Base-by-base conservation (phyloP, 805 yeast species). In the Metschnikowia corniflorae region DNA sequence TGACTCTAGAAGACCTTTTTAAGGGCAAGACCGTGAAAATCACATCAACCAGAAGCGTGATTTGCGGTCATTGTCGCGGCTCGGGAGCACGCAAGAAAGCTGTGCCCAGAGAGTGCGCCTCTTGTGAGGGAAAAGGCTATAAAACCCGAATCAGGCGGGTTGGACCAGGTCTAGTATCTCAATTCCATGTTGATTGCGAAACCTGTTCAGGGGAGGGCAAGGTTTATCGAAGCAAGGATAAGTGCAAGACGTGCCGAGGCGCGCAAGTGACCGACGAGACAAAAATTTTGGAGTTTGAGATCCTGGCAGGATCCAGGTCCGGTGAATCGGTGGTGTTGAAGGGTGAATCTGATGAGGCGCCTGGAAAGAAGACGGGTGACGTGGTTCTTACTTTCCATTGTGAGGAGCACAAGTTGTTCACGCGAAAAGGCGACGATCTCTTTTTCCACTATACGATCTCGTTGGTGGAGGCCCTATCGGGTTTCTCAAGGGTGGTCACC, bases 401-500 rank as follows among this genome's bases (percentile, higher is more conserved):
- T 44, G 66, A 70, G 39, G 59, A 61, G 3, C 75, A 80, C 53
- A 50, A 61, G 1, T 50, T 47, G 1, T 81, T 87, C 51, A 62
- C 61, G 25, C 69, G 93, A 37, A 68, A 70, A 27, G 82, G 77
- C 7, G 59, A 77, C 44, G 91, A 89, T 56, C 61, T 93, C 33
- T 76, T 75, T 47, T 71, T 86, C 3, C 65, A 70, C 19, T 60
- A 80, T 26, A 66, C 65, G 6, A 75, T 91, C 26, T 69, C 94
- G 2, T 65, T 91, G 34, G 77, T 77, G 10, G 97, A 91, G 47
- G 81, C 96, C 0, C 66, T 91, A n/a, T 75, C 86, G 41, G 97
- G 97, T 2, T 82, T 89, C 51, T 66, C 80, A 18, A 72, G 75
- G 34, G 71, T 75, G 9, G 66, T 87, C 2, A 63, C 83, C 7